Percentiles rank a stretch among this genome's conserved stretches.
Conservation (phyloP, 306 rosid species). For the Quillaja saponaria region DNA sequence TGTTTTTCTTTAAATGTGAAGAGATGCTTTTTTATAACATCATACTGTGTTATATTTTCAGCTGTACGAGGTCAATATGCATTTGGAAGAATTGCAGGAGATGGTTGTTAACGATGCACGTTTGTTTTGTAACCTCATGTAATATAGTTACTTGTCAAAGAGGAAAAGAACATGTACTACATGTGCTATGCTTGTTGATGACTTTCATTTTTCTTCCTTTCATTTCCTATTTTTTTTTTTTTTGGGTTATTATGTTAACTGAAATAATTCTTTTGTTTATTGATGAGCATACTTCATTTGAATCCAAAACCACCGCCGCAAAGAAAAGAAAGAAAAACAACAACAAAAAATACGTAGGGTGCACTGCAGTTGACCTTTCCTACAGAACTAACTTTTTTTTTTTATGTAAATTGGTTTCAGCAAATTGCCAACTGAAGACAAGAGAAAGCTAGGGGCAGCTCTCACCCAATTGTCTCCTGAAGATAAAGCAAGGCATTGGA, state of each 20-base stretch:
- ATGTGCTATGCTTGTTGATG: no score
- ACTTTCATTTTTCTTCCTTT: no score
- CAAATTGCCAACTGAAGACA: slow-evolving; percentile 72
- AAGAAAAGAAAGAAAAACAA: no score
- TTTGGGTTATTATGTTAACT: no score
- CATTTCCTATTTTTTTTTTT: no score
- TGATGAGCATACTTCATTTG: no score
- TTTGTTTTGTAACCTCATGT: slow-evolving; percentile 31
- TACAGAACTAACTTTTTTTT: slow-evolving; percentile 26
- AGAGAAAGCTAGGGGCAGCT: slow-evolving; percentile 77
- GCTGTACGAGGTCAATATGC: slow-evolving; percentile 70
- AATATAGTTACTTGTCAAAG: no score
- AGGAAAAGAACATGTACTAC: no score
- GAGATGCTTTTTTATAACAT: slow-evolving; percentile 10
- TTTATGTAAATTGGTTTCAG: slow-evolving; percentile 46
- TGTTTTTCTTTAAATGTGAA: neutral
- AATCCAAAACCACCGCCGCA: no score
- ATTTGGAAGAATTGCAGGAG: slow-evolving; percentile 77
- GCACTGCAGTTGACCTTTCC: neutral
- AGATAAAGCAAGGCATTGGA: slow-evolving; percentile 72
- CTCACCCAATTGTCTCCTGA: slow-evolving; percentile 71
- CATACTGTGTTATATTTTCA: slow-evolving; percentile 46
- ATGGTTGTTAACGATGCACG: slow-evolving; percentile 86
- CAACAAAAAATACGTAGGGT: no score
- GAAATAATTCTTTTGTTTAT: no score